phyloP scores from a whole-genome alignment of 2,329 filamentous ascomycete genomes.

The Dactylella cylindrospora region DNA sequence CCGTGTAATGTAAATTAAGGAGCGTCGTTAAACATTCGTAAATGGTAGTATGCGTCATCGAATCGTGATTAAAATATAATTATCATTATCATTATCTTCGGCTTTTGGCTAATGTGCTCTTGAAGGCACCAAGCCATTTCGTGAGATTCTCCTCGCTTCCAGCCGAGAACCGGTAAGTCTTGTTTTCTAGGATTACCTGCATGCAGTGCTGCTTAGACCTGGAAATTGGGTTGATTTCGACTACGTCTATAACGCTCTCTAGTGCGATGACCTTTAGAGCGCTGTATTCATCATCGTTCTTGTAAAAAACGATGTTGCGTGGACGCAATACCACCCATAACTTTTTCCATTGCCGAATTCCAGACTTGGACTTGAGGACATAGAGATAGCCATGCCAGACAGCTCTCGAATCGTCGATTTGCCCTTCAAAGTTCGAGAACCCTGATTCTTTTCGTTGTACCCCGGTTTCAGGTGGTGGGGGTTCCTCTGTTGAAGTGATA shows the following conservation, averaged over 20 bases:
- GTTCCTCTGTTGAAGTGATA: slow-evolving; percentile 33
- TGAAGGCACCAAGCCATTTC: slow-evolving; percentile 84
- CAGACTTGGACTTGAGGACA: slow-evolving; percentile 77
- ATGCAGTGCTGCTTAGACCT: slow-evolving; percentile 82
- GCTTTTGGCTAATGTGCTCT: slow-evolving; percentile 72
- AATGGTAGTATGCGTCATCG: slow-evolving; percentile 3
- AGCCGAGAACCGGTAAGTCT: slow-evolving; percentile 74
- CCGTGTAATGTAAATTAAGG: slow-evolving; percentile 26
- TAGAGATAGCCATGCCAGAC: slow-evolving; percentile 90
- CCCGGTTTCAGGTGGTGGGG: slow-evolving; percentile 37
- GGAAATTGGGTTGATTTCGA: slow-evolving; percentile 86
- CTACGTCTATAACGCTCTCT: slow-evolving; percentile 77
- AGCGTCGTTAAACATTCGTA: slow-evolving; percentile 34
- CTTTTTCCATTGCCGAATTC: slow-evolving; percentile 90
- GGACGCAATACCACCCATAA: slow-evolving; percentile 89
- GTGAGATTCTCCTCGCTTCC: slow-evolving; percentile 78
- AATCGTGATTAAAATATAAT: slow-evolving; percentile 6
- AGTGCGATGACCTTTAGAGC: slow-evolving; percentile 80
- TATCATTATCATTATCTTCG: slow-evolving; percentile 16
- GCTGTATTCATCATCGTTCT: slow-evolving; percentile 86
- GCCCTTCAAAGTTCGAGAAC: slow-evolving; percentile 48
- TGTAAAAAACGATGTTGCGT: slow-evolving; percentile 84
- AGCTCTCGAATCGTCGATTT: slow-evolving; percentile 68
- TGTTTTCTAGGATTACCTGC: slow-evolving; percentile 92
- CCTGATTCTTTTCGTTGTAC: slow-evolving; percentile 48